These are phyloP conservation scores for Marsdenia floribunda DNA, from an alignment of 257 asterid species.

Conservation along the genomic window DNA sequence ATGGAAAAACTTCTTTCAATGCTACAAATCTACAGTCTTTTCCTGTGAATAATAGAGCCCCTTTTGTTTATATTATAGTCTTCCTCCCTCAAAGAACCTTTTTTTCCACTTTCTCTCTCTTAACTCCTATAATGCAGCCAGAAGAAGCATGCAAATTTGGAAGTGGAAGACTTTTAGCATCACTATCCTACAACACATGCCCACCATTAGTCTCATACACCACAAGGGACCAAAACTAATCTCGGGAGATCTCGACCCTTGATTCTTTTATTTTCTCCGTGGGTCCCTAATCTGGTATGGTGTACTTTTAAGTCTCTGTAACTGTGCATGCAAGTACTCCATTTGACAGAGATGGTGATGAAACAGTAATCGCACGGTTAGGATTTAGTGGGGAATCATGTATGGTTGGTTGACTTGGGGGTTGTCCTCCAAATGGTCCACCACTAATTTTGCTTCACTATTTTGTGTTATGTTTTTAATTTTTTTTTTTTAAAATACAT, in stretches of 20 bases:
- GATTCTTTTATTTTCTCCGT: background rate
- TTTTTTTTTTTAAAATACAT: background rate
- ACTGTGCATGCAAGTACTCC: background rate
- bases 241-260: conserved; percentile 12
- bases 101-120: conserved; percentile 24
- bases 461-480: background rate
- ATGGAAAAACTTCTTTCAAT: background rate
- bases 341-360: background rate
- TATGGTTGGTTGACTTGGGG: conserved; percentile 15
- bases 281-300: background rate
- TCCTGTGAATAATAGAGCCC: conserved; percentile 31
- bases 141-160: conserved; percentile 50
- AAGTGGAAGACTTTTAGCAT: conserved; percentile 27
- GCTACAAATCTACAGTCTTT: conserved; percentile 20
- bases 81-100: conserved; percentile 21
- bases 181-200: conserved; percentile 18
- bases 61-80: conserved; percentile 24
- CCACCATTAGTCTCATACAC: conserved; percentile 22
- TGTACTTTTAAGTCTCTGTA: background rate
- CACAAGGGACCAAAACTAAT: background rate
- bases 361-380: conserved; percentile 14
- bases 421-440: background rate
- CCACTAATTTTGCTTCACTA: background rate
- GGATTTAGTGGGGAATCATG: conserved; percentile 21
- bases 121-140: conserved; percentile 20